These are phyloP conservation scores for Leccinum pellstonianum DNA, from an alignment of 768 basidiomycete genomes.

Conservation along the genomic window DNA sequence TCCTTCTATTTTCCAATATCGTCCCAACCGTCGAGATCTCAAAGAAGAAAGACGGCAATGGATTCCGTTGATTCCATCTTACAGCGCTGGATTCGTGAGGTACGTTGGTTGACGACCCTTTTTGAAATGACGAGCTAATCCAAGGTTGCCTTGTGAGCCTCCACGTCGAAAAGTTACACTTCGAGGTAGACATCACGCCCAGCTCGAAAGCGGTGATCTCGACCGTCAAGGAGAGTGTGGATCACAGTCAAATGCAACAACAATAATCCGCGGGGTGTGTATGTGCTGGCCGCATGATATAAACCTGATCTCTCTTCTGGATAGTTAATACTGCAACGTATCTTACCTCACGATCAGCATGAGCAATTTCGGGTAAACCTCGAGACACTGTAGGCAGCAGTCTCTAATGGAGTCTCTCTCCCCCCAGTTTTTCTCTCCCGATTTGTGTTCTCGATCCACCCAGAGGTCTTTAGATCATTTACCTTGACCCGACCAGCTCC, in stretches of 20 bases:
- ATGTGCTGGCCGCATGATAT: background rate
- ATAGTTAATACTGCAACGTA: background rate
- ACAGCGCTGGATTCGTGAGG: slow-evolving; percentile 11
- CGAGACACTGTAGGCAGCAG: slow-evolving; percentile 23
- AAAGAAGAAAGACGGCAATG: slow-evolving; percentile 7
- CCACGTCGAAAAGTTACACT: slow-evolving; percentile 5
- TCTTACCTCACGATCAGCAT: slow-evolving; percentile 7
- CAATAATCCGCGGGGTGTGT: no score
- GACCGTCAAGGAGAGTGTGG: slow-evolving; percentile 6
- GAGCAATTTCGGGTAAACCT: slow-evolving; percentile 8
- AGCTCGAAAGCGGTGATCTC: slow-evolving; percentile 10
- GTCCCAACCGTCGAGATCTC: slow-evolving; percentile 9
- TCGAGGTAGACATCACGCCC: slow-evolving; percentile 14
- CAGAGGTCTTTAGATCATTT: background rate
- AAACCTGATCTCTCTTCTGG: background rate
- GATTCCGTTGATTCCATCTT: slow-evolving; percentile 3
- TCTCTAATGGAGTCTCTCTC: slow-evolving; percentile 38
- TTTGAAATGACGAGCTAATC: background rate
- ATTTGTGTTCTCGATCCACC: slow-evolving; percentile 26
- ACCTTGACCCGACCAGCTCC: slow-evolving; percentile 35
- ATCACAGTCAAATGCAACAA: no score
- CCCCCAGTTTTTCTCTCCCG: slow-evolving; percentile 40
- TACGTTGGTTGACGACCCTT: background rate
- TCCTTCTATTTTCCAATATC: slow-evolving; percentile 8
- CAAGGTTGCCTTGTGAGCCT: background rate